Base-by-base conservation (phyloP, 495 filamentous ascomycete genomes). In the Penicillium tannophilum region DNA sequence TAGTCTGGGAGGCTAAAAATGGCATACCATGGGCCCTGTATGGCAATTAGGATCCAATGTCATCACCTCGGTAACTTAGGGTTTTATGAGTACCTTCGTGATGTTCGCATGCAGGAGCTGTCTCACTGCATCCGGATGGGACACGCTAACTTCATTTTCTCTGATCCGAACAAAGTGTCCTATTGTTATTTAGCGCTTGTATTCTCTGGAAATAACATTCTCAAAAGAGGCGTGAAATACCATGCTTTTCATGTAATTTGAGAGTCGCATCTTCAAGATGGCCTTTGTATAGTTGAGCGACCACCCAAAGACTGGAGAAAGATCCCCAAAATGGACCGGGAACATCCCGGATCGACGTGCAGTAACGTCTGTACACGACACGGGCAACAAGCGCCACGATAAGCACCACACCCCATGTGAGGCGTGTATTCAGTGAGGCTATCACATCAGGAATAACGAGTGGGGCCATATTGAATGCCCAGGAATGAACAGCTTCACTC, bases 111-210 rank as follows among this genome's bases (percentile, higher is more conserved):
- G 62, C 16, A 78, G 67, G 8, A 76, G 58, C 31, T 66, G 63
- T 26, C 66, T 63, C 31, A 80, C 63, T 10, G 70, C 75, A 47
- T 82, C 77, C 3, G 78, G 76, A 56, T 83, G 72, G 51, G 73
- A 70, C 31, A 79, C 66, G 52, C 72, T 76, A 54, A 83, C 75
- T 73, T 83, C 80, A 61, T 83, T 76, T 35, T 73, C 66, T 17
- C 65, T 65, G 51, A 82, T 78, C 7, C 81, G 77, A 54, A 84
- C 72, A 54, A 82, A 81, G 41, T 72, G 49, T 11, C 79, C 78
- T 69, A 23, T 41, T 24, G 1, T 30, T 8, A 39, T 23, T 36
- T 4, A 36, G 33, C 33, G 10, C 10, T 36, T 36, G 7, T 36
- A 14, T 36, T 14, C 33, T 4, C 33, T 4, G 4, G 6, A 4